Base-by-base conservation (phyloP, 1,284 basidiomycete genomes). In the Fomitopsis betulina region DNA sequence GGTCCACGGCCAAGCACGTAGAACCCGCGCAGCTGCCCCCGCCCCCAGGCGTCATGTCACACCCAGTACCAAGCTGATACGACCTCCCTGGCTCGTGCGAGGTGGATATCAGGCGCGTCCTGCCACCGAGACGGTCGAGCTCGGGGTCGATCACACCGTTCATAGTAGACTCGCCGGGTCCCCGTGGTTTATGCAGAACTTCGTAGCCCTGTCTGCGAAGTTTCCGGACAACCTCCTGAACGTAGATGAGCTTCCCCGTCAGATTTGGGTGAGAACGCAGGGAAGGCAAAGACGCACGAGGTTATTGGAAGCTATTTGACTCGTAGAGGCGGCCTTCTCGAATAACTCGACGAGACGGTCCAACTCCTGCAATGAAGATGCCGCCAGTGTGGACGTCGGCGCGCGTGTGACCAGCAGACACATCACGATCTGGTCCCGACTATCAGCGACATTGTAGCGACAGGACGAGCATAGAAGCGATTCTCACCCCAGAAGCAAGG, bases 61-160 rank as follows among this genome's bases (percentile, higher is more conserved):
- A 19, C 17, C 25, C 38, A 54, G 35, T 33, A 62, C 61, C 45
- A 37, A 49, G 8, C 25, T 21, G 12, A 17, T 47, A 63, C 25
- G 8, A n/a, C 12, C 55, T 2, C 19, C 57, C 13, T 27, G 42
- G 27, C 38, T 66, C 62, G 47, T 61, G 55, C 5, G 39, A 55
- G 8, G 57, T 45, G 43, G 63, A 59, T 51, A 68, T 63, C 25
- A 65, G 56, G 54, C 78, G 75, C 1, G 86, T 89, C 66, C 79
- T 81, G 5, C 87, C 87, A 25, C 81, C 80, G 33, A 87, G 73
- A 25, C 85, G 77, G 61, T 88, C 83, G 23, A 89, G 79, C 59
- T 88, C 86, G 2, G 71, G 71, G 38, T 74, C 69, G 17, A 68
- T 77, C 57, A 68, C 62, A 30, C 58, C 69, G 17, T 69, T 77